phyloP scores from a whole-genome alignment of 805 yeast species.

The Spencermartinsiella europaea region DNA sequence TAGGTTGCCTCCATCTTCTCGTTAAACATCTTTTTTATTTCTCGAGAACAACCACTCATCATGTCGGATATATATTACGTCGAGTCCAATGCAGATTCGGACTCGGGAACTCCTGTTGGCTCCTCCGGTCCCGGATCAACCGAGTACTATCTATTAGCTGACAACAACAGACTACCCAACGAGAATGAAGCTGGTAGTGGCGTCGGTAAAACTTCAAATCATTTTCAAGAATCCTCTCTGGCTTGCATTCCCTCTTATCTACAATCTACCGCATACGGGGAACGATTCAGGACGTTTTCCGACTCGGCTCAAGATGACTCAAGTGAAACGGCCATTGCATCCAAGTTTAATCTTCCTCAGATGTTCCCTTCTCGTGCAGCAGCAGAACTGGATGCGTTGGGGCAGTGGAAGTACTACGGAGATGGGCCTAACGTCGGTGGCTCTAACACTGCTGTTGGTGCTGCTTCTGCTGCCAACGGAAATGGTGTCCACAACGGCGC shows the following conservation, averaged over 20 bases:
- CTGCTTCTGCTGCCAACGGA: background rate
- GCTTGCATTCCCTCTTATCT: conserved; percentile 19
- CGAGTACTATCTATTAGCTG: background rate
- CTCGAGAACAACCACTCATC: no score
- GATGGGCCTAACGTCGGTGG: background rate
- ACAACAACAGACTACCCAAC: background rate
- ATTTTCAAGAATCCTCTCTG: background rate
- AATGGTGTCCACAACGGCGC: no score
- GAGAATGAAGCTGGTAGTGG: background rate
- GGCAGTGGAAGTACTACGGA: conserved; percentile 6
- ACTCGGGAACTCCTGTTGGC: background rate
- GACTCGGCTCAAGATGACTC: background rate
- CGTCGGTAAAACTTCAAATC: background rate
- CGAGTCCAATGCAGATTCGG: background rate
- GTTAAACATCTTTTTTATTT: no score
- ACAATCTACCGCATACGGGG: conserved; percentile 21
- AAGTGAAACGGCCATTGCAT: conserved; percentile 3
- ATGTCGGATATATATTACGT: background rate
- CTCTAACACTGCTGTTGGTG: background rate
- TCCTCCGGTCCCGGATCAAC: background rate
- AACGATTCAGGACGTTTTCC: conserved; percentile 11
- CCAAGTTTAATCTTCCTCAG: conserved; percentile 19
- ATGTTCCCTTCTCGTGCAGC: conserved; percentile 24
- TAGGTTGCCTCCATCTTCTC: no score
- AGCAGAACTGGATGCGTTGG: conserved; percentile 20